These are phyloP conservation scores for Conticribra weissflogii DNA, from an alignment of 108 stramenopile genomes.

Conservation along the genomic window DNA sequence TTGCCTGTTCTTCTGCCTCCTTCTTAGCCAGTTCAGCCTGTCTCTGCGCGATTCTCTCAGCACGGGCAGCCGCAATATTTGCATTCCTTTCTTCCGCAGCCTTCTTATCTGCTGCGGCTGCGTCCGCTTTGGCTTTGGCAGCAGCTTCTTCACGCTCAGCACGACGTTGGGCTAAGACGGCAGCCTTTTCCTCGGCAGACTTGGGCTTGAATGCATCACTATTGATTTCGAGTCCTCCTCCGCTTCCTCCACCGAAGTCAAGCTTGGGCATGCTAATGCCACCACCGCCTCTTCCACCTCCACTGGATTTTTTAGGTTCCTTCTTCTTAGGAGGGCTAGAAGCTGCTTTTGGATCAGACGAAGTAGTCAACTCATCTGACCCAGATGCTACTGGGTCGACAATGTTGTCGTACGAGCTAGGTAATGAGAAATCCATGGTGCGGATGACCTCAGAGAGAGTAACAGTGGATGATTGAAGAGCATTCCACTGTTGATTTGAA, in stretches of 20 bases:
- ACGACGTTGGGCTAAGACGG: conserved; percentile 22
- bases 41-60: conserved; percentile 34
- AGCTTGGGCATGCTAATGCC: conserved; percentile 8
- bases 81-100: conserved; percentile 28
- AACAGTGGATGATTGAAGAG: conserved; percentile 41
- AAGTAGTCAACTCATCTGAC: conserved; percentile 37
- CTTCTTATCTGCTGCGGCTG: conserved; percentile 16
- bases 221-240: not conserved
- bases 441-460: conserved; percentile 36
- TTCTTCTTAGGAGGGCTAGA: conserved; percentile 23
- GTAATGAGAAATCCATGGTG: conserved; percentile 53
- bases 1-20: conserved; percentile 36
- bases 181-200: conserved; percentile 32
- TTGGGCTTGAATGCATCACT: conserved; percentile 19
- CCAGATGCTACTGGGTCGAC: conserved; percentile 28
- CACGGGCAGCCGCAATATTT: conserved; percentile 17
- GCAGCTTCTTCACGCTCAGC: conserved; percentile 39
- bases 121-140: conserved; percentile 8
- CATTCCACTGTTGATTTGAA: conserved; percentile 6
- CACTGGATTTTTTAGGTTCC: conserved; percentile 8
- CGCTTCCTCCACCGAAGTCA: conserved; percentile 5
- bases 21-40: conserved; percentile 40
- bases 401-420: conserved; percentile 47
- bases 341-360: not conserved
- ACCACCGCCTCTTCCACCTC: not conserved